Evolutionary conservation across 805 yeast genomes (phyloP), one percentile per base, ranked within the genome.

Genomic region (Wickerhamiella lipophila): DNA sequence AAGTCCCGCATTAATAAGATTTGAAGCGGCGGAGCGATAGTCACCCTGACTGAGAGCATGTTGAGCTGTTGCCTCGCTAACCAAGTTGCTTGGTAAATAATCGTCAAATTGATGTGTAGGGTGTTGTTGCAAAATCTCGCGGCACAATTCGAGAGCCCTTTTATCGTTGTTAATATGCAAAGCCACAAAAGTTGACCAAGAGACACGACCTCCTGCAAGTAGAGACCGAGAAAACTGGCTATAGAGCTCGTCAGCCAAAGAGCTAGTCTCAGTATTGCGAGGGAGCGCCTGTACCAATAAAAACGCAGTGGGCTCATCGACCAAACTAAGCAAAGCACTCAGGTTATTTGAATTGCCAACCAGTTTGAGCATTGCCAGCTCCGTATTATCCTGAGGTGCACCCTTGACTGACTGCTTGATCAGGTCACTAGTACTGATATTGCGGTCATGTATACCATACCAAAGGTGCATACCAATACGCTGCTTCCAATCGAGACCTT

Each of bases 401-500:
- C 42, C 42, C 9, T 50, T 50, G 6, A 52, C 38, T 8, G 49
- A 29, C 25, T 30, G 30, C 13, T 42, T 43, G n/a, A 50, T 49
- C 21, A 49, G 43, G 21, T 41, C 40, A 23, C 43, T 27, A 3
- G 6, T 25, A 12, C 12, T 16, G 16, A 2, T 39, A 34, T 49
- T 52, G 9, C 30, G 16, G 13, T 16, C 27, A 15, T 48, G 27
- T 6, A 56, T 21, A 3, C 83, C 85, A 63, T 79, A 88, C 58
- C 75, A 76, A n/a, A 87, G 56, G 16, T 70, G 60, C 48, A 83
- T 55, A 1, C 78, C 76, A 27, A 88, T 68, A 21, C 74, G 69
- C 27, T 80, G 68, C 50, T 74, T 70, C 94, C 95, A 83, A 13
- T 81, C 73, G 25, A 83, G 68, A 1, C 71, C 75, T 2, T 64